A percentile compares a stretch with the other conserved stretches of the same genome.
Conservation (phyloP, 2,329 filamentous ascomycete species). For the Colletotrichum sp. region DNA sequence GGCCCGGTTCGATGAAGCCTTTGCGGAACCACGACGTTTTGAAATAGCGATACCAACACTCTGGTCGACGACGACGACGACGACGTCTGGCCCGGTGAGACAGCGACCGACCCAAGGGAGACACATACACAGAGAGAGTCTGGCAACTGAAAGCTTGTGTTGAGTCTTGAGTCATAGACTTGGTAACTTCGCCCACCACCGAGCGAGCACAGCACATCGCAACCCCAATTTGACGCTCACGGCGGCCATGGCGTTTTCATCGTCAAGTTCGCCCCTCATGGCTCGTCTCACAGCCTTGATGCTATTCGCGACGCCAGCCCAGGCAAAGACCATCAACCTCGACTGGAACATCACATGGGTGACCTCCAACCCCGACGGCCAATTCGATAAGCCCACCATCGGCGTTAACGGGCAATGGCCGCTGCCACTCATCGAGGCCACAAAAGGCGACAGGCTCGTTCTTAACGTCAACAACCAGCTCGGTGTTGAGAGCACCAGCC, state of each 20-base stretch:
- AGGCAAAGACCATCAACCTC: constrained; percentile 49
- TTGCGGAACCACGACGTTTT: neutral
- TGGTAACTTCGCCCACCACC: neutral
- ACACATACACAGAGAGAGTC: neutral
- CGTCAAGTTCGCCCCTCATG: neutral
- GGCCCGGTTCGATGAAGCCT: constrained; percentile 9
- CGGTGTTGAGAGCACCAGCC: constrained; percentile 55
- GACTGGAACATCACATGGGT: constrained; percentile 69
- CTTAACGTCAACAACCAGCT: constrained; percentile 55
- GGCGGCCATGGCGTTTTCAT: constrained; percentile 1
- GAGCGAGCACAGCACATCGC: neutral
- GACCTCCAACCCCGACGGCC: constrained; percentile 64
- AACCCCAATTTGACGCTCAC: neutral
- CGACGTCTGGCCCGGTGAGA: neutral
- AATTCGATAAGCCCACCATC: constrained; percentile 60
- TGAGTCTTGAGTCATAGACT: neutral
- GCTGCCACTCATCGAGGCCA: constrained; percentile 61
- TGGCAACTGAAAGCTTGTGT: neutral
- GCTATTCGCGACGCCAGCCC: neutral
- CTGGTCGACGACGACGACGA: neutral
- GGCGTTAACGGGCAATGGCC: constrained; percentile 72
- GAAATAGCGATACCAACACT: neutral
- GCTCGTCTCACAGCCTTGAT: constrained; percentile 1
- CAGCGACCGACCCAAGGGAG: neutral
- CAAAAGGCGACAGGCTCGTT: constrained; percentile 55